phyloP scores from a whole-genome alignment of 1,139 yeast genomes.

The Blastobotrys capitulatus region DNA sequence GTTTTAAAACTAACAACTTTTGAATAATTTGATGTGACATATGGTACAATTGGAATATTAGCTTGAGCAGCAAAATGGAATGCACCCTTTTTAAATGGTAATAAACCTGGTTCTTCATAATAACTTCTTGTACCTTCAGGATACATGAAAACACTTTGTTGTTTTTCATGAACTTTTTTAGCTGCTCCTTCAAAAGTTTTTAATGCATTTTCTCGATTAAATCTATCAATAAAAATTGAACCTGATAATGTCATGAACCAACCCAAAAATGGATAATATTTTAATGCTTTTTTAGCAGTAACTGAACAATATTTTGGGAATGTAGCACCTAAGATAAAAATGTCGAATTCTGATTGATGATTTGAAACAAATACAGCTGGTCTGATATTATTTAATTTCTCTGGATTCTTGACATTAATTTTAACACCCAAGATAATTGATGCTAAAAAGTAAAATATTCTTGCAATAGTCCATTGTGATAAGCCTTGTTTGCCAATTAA shows the following conservation, averaged over 20 bases:
- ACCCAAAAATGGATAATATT: constrained; percentile 87
- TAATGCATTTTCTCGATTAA: constrained; percentile 71
- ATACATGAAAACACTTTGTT: constrained; percentile 74
- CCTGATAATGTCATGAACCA: constrained; percentile 95
- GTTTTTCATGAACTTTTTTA: constrained; percentile 48
- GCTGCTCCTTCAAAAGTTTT: constrained; percentile 68
- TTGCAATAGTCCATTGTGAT: constrained; percentile 87
- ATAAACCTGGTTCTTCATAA: constrained; percentile 55
- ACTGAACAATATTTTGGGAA: constrained; percentile 91
- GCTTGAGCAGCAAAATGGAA: constrained; percentile 96
- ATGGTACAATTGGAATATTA: constrained; percentile 79
- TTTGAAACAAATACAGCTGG: constrained; percentile 87
- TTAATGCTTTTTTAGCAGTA: constrained; percentile 81
- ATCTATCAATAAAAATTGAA: constrained; percentile 83
- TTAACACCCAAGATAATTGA: constrained; percentile 61
- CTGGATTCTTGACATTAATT: constrained; percentile 60
- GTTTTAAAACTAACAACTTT: constrained; percentile 57
- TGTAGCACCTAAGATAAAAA: constrained; percentile 67
- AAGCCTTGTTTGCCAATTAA: constrained; percentile 69
- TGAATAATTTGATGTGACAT: constrained; percentile 81
- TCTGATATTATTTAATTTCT: constrained; percentile 37
- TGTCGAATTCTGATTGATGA: constrained; percentile 85
- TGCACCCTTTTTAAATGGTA: constrained; percentile 95
- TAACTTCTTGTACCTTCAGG: constrained; percentile 94
- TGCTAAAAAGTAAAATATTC: constrained; percentile 63